A percentile compares a stretch with the other conserved stretches of the same genome.
These are phyloP conservation scores for Curvularia lunata DNA, from an alignment of 2,329 filamentous ascomycete genomes.

Conservation along the genomic window DNA sequence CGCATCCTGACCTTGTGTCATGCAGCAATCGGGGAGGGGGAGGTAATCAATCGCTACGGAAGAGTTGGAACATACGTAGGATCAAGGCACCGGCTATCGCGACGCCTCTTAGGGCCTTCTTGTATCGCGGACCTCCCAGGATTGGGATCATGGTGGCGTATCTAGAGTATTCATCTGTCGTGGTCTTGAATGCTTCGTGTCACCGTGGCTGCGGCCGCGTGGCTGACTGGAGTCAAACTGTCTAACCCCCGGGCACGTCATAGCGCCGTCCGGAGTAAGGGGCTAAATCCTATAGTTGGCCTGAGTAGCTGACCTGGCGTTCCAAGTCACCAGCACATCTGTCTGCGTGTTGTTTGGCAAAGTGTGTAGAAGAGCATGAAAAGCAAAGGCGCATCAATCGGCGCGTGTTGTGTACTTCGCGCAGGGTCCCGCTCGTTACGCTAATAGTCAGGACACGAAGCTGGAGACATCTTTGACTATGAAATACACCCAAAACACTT, in stretches of 20 bases:
- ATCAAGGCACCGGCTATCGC: slow-evolving; percentile 6
- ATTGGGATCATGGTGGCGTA: slow-evolving; percentile 6
- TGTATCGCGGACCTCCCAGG: slow-evolving; percentile 10
- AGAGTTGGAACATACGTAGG: slow-evolving; percentile 12
- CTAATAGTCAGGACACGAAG: background rate
- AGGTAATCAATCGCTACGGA: no score
- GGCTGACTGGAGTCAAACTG: background rate
- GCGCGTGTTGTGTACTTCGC: background rate
- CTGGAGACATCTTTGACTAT: background rate
- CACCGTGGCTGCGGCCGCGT: slow-evolving; percentile 1
- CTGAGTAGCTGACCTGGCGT: background rate
- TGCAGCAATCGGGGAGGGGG: background rate
- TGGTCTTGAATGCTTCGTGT: background rate
- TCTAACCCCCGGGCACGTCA: slow-evolving; percentile 8
- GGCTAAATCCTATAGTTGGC: slow-evolving; percentile 7
- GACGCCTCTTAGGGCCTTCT: slow-evolving; percentile 4
- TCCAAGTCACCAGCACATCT: background rate
- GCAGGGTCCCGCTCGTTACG: background rate
- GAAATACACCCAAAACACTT: background rate
- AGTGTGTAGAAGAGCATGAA: background rate
- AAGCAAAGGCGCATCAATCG: background rate
- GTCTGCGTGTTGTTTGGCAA: background rate
- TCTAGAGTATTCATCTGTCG: slow-evolving; percentile 4
- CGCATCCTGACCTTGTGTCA: background rate
- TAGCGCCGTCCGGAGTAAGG: slow-evolving; percentile 12